A percentile compares a stretch with the other conserved stretches of the same genome.
Evolutionary conservation across 2,329 filamentous ascomycete species (phyloP).

Genomic region (Domatiomyces catenatus): DNA sequence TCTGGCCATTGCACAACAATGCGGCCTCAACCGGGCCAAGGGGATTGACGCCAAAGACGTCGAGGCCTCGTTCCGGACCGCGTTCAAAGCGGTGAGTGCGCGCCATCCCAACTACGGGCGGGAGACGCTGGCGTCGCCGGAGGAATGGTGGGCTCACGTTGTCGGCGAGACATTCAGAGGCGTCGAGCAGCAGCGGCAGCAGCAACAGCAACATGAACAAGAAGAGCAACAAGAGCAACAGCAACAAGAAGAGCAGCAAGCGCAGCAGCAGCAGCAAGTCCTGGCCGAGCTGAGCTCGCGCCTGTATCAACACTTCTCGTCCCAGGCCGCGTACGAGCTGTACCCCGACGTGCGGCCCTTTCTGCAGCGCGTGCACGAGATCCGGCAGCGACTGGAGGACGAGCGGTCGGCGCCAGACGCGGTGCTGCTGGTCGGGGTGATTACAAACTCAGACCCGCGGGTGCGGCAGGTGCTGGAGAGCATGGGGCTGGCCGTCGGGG

Average conservation of each 20-base stretch:
- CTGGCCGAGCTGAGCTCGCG: slow-evolving; percentile 22
- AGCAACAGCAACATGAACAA: slow-evolving; percentile 6
- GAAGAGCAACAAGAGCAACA: not conserved
- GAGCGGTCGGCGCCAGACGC: slow-evolving; percentile 2
- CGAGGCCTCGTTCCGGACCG: slow-evolving; percentile 23
- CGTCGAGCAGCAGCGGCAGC: slow-evolving; percentile 3
- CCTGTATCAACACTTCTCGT: slow-evolving; percentile 27
- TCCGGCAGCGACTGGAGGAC: slow-evolving; percentile 7
- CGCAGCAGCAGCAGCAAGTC: slow-evolving; percentile 14
- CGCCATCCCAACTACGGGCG: slow-evolving; percentile 31
- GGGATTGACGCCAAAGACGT: slow-evolving; percentile 16
- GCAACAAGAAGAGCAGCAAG: slow-evolving; percentile 3
- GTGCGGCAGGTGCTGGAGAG: slow-evolving; percentile 26
- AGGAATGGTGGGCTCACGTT: slow-evolving; percentile 31
- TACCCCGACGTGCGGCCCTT: slow-evolving; percentile 27
- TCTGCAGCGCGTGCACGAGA: slow-evolving; percentile 20
- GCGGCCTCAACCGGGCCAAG: slow-evolving; percentile 18
- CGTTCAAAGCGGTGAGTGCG: slow-evolving; percentile 21
- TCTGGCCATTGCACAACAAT: slow-evolving; percentile 23
- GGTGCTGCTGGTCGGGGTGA: slow-evolving; percentile 26
- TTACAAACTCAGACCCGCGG: slow-evolving; percentile 34
- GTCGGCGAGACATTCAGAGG: slow-evolving; percentile 25
- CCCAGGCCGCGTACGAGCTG: slow-evolving; percentile 25
- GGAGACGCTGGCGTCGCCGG: slow-evolving; percentile 22
- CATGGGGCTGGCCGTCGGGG: slow-evolving; percentile 25